Evolutionary conservation across 495 filamentous ascomycete species (phyloP).

Genomic region (Daldinia grandis): DNA sequence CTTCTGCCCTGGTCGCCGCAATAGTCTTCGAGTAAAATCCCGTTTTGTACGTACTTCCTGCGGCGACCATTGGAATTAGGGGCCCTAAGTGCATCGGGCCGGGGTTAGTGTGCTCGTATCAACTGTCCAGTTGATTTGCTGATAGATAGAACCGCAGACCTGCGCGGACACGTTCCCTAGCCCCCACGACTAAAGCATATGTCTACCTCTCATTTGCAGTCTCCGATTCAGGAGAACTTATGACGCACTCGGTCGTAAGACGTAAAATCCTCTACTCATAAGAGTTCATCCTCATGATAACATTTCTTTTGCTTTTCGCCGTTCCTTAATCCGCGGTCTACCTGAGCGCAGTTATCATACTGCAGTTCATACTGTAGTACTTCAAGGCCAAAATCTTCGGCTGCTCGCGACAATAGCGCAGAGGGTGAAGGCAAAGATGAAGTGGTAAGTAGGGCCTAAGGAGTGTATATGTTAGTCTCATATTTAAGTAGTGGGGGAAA

Average conservation of each 20-base stretch:
- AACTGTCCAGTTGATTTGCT: background rate
- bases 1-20: background rate
- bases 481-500: background rate
- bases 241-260: background rate
- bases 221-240: background rate
- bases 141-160: background rate
- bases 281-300: background rate
- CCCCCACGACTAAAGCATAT: background rate
- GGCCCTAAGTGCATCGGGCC: background rate
- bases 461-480: slow-evolving; percentile 18
- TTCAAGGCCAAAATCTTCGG: slow-evolving; percentile 42
- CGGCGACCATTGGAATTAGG: background rate
- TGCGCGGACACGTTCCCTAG: background rate
- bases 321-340: background rate
- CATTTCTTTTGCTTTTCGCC: too few relatives aligned
- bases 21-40: background rate
- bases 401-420: slow-evolving; percentile 31
- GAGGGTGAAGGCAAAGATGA: slow-evolving; percentile 26
- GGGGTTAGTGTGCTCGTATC: background rate
- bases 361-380: background rate
- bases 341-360: background rate
- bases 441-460: slow-evolving; percentile 30
- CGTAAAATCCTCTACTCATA: background rate
- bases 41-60: background rate
- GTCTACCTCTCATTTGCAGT: background rate